Percentiles rank a stretch among this genome's conserved stretches.
Evolutionary conservation across 768 basidiomycete genomes (phyloP).

Genomic region (Suillus hirtellus): DNA sequence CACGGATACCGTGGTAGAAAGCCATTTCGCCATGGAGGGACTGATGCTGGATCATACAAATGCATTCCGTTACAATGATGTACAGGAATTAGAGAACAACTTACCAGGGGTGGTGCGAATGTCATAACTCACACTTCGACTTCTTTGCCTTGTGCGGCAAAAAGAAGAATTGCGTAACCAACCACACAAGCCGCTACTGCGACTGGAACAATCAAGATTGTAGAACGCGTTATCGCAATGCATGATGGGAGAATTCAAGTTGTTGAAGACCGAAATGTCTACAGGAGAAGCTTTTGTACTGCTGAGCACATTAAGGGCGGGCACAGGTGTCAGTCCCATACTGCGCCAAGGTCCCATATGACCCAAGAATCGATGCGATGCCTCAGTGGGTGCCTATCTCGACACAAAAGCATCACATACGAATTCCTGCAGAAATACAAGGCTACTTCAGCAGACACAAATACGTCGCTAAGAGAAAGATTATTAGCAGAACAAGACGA

Average conservation of each 20-base stretch:
- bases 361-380: neutral
- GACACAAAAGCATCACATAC: neutral
- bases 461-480: neutral
- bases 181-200: neutral
- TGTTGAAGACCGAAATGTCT: neutral
- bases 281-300: neutral
- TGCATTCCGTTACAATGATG: neutral
- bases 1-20: neutral
- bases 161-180: neutral
- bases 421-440: neutral
- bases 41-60: constrained; percentile 11
- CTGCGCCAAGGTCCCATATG: neutral
- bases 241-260: neutral
- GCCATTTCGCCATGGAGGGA: constrained; percentile 7
- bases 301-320: neutral
- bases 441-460: neutral
- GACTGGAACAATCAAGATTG: neutral
- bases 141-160: neutral
- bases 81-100: neutral
- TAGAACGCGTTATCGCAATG: neutral
- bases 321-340: neutral
- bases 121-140: constrained; percentile 21
- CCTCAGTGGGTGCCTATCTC: neutral
- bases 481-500: constrained; percentile 3
- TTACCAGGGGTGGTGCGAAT: constrained; percentile 22